Base-by-base conservation (phyloP, 768 basidiomycete genomes). In the Boletus rubroflammeus region DNA sequence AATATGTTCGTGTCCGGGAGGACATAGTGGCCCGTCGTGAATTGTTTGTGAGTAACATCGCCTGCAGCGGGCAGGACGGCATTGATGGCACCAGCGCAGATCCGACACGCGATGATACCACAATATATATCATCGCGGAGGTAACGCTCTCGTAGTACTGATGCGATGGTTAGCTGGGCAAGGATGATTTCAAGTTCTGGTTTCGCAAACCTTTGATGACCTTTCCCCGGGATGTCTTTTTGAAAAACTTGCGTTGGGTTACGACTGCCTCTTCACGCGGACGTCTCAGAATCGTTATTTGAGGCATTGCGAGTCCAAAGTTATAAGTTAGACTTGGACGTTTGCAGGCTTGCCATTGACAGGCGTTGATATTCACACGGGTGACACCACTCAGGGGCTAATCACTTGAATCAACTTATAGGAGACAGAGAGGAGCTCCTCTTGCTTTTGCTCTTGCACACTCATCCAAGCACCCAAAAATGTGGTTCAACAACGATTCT, bases 1-100 rank as follows among this genome's bases (percentile, higher is more conserved):
- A 97, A 92, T 15, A 97, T 83, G 71, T 99, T 99, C 17, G 96
- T 98, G 67, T 99, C 96, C 5, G 94, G 90, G 14, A 99, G 74
- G 26, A 98, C 69, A 65, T 85, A 94, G 64, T 96, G 91, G 0
- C 89, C 90, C 50, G 77, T 65, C 0, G 82, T 76, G 65, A 81
- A 88, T 0, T 69, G 58, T 26, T 75, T 69, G 70, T 94, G 88
- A 0, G 74, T 64, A 5, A 68, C 64, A 48, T 81, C 83, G 7
- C 92, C 92, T 4, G 73, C 66, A 21, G 70, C 62, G 19, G 92
- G 88, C 5, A 95, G 76, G 11, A 73, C 68, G 40, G 75, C 67
- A n/a, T 76, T 63, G 25, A 72, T 64, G 52, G 64, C 62, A 26
- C 65, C 69, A 3, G 72, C 48, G 62, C 96, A 97, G 45, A 81